These are phyloP conservation scores for Dictyostelium capitatum DNA, from an alignment of 78 protist species.

Conservation along the genomic window DNA sequence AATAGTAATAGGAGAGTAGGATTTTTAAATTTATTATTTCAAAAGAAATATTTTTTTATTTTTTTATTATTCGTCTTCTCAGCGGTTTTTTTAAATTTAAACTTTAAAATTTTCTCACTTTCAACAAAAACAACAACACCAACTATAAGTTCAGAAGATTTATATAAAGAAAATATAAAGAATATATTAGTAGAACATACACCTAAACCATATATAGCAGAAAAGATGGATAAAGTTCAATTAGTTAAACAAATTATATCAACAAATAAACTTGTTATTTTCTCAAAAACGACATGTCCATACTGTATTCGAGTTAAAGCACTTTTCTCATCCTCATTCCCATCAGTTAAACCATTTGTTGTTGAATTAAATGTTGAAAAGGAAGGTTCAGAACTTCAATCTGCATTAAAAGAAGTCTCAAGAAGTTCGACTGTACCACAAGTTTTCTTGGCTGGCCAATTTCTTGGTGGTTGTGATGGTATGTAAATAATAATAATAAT, in stretches of 20 bases:
- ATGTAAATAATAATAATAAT: neutral
- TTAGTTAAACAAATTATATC: conserved; percentile 18
- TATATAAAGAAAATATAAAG: too few relatives aligned
- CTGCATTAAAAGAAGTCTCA: conserved; percentile 1
- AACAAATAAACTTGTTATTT: conserved; percentile 36
- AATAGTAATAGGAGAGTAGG: too few relatives aligned
- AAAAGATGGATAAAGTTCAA: neutral
- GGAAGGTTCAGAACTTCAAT: conserved; percentile 6
- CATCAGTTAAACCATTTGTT: conserved; percentile 8
- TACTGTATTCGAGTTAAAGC: conserved; percentile 9
- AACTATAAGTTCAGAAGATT: too few relatives aligned
- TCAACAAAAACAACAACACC: too few relatives aligned
- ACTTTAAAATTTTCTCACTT: neutral
- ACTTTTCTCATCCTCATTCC: neutral
- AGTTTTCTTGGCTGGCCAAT: conserved; percentile 55
- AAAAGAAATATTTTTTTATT: neutral
- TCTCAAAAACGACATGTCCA: conserved; percentile 45
- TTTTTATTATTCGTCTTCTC: too few relatives aligned
- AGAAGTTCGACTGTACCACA: conserved; percentile 35
- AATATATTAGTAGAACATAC: too few relatives aligned
- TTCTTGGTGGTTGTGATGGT: conserved; percentile 74
- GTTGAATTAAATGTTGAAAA: conserved; percentile 10
- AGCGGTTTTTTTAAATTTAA: neutral
- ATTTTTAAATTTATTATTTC: too few relatives aligned
- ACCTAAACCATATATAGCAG: neutral